Evolutionary conservation across 2,329 filamentous ascomycete species (phyloP).

Genomic region (Ophiostoma novo-ulmi): DNA sequence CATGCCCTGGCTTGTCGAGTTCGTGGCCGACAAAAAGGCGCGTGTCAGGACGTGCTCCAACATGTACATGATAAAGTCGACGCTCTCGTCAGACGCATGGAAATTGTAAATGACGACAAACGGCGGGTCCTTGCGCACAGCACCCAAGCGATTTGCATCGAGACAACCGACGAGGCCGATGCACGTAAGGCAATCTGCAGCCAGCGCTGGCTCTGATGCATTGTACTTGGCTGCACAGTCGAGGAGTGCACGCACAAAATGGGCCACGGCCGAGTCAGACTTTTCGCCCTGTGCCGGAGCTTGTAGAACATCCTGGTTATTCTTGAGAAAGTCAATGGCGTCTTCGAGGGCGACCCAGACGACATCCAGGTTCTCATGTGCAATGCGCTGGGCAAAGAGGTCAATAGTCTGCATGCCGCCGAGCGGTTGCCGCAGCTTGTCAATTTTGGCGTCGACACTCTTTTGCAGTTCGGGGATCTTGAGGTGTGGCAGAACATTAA

Average conservation of each 20-base stretch:
- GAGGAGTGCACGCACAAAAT: constrained; percentile 70
- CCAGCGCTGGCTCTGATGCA: constrained; percentile 60
- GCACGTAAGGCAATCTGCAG: constrained; percentile 70
- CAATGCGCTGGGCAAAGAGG: constrained; percentile 67
- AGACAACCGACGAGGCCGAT: constrained; percentile 86
- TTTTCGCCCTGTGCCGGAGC: constrained; percentile 76
- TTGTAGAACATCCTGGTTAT: constrained; percentile 73
- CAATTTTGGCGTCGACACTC: constrained; percentile 58
- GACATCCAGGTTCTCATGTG: constrained; percentile 80
- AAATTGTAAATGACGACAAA: constrained; percentile 88
- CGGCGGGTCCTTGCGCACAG: constrained; percentile 69
- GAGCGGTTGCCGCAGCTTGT: constrained; percentile 58
- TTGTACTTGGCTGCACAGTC: constrained; percentile 82
- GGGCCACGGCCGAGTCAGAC: constrained; percentile 66
- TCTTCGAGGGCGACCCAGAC: constrained; percentile 77
- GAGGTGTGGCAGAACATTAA: constrained; percentile 74
- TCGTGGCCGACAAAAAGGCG: constrained; percentile 84
- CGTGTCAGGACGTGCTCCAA: constrained; percentile 85
- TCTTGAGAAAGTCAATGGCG: constrained; percentile 65
- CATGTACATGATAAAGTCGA: constrained; percentile 79
- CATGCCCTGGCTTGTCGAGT: constrained; percentile 82
- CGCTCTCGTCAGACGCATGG: constrained; percentile 66
- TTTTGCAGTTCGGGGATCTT: constrained; percentile 64
- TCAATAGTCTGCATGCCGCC: constrained; percentile 62
- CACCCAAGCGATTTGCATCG: constrained; percentile 84